Evolutionary conservation across 2,329 filamentous ascomycete genomes (phyloP).

Genomic region (Rachicladosporium sp.): DNA sequence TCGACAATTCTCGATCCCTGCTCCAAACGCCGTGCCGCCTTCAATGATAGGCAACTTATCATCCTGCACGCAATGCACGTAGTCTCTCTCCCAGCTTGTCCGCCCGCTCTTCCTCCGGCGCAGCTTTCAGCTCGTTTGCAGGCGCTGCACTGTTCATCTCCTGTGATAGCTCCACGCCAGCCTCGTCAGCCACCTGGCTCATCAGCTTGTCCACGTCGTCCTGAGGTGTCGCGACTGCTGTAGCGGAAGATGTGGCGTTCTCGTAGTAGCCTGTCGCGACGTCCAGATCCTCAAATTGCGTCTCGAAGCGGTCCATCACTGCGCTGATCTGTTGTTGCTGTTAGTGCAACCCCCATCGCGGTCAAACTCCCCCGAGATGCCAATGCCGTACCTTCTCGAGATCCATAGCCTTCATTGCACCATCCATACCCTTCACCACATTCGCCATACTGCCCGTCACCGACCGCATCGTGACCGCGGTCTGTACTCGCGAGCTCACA

Average conservation of each 20-base stretch:
- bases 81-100: constrained; percentile 54
- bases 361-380: neutral
- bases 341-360: neutral
- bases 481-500: constrained; percentile 48
- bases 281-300: constrained; percentile 41
- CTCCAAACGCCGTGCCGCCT: too few species aligned
- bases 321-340: constrained; percentile 40
- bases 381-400: constrained; percentile 41
- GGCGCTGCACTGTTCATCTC: constrained; percentile 54
- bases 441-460: constrained; percentile 51
- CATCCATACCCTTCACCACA: constrained; percentile 49
- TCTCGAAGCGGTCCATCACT: constrained; percentile 55
- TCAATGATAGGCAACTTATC: neutral
- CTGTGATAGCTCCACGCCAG: constrained; percentile 67
- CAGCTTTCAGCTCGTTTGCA: constrained; percentile 42
- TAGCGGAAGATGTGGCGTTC: constrained; percentile 69
- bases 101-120: constrained; percentile 66
- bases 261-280: constrained; percentile 60
- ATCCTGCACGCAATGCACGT: constrained; percentile 31
- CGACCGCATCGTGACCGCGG: constrained; percentile 50
- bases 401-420: constrained; percentile 52
- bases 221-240: constrained; percentile 60
- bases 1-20: too few species aligned
- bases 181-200: constrained; percentile 76
- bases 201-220: constrained; percentile 81